A percentile compares a stretch with the other conserved stretches of the same genome.
Conservation (phyloP, 2,329 filamentous ascomycete species). For the Keithomyces neogunnii region DNA sequence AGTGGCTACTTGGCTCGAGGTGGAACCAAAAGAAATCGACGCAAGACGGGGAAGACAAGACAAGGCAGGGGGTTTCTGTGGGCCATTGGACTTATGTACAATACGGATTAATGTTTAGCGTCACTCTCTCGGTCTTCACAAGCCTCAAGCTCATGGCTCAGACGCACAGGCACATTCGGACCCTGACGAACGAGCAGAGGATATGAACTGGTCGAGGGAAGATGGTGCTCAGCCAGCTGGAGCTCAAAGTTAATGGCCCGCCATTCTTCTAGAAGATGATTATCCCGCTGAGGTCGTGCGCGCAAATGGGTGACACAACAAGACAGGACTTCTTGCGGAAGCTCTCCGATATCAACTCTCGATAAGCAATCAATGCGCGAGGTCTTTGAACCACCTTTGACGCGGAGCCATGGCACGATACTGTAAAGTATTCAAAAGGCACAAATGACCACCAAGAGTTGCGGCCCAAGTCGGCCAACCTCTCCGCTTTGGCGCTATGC, state of each 20-base stretch:
- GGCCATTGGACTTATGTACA: neutral
- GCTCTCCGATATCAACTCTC: neutral
- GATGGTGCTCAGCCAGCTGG: constrained; percentile 21
- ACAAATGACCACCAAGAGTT: too few species aligned
- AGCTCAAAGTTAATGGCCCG: constrained; percentile 14
- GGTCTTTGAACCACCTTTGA: neutral
- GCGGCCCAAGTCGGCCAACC: too few species aligned
- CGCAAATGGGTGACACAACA: neutral
- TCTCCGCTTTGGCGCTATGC: too few species aligned
- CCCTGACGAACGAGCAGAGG: constrained; percentile 8
- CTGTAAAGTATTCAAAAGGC: too few species aligned
- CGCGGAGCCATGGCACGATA: neutral
- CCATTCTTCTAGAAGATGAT: constrained; percentile 23
- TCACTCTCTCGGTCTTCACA: constrained; percentile 2
- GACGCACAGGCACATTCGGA: constrained; percentile 1
- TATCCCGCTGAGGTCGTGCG: constrained; percentile 13
- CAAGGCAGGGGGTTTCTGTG: constrained; percentile 1
- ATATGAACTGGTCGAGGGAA: constrained; percentile 17
- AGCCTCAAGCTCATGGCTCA: constrained; percentile 6
- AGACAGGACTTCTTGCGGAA: too few species aligned
- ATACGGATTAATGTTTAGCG: neutral
- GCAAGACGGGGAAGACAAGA: constrained; percentile 5
- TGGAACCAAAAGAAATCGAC: constrained; percentile 1
- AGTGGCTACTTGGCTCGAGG: constrained; percentile 8
- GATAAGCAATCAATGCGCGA: neutral